Evolutionary conservation across 768 basidiomycete genomes (phyloP).

Genomic region (Jaapia argillacea): DNA sequence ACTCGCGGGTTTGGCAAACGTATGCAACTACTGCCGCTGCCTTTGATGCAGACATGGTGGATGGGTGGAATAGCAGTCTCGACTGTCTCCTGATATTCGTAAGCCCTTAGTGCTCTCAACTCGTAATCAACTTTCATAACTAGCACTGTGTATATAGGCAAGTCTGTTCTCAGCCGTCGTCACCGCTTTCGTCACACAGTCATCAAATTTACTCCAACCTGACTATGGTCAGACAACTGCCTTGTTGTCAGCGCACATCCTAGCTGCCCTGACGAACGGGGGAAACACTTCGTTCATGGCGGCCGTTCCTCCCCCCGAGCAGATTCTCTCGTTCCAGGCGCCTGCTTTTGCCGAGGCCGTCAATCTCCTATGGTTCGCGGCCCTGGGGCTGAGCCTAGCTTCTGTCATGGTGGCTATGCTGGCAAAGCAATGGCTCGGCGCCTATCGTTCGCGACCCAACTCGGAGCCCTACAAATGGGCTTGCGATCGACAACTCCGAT

Average conservation of each 20-base stretch:
- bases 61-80: too few species aligned
- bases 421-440: neutral
- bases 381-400: neutral
- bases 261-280: neutral
- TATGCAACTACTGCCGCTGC: too few species aligned
- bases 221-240: neutral
- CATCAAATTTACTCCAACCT: neutral
- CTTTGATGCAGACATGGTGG: too few species aligned
- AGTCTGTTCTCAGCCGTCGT: neutral
- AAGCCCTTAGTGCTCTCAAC: too few species aligned
- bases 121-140: too few species aligned
- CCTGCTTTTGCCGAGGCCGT: neutral
- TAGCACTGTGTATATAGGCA: neutral
- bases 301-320: neutral
- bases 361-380: neutral
- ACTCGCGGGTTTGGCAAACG: too few species aligned
- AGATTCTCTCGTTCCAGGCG: neutral
- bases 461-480: neutral
- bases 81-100: too few species aligned
- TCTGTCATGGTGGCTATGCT: neutral
- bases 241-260: neutral
- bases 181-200: neutral
- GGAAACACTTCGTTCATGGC: neutral
- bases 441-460: neutral
- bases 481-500: neutral